A percentile compares a stretch with the other conserved stretches of the same genome.
Conservation (phyloP, 1,139 yeast genomes). For the Chernovozyma sophiae-reginae region DNA sequence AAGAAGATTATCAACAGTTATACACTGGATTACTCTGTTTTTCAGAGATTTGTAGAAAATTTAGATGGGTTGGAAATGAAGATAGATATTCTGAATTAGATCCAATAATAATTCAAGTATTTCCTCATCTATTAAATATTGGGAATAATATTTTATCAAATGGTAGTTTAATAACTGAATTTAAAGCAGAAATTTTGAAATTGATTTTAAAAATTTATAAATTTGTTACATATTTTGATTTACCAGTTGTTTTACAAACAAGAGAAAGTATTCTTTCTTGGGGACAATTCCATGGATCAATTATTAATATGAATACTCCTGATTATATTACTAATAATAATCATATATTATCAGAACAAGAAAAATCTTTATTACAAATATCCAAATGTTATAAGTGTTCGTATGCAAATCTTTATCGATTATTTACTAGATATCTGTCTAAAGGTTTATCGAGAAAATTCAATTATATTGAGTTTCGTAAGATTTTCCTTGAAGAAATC, state of each 20-base stretch:
- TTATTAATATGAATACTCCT: conserved; percentile 62
- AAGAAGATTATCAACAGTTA: conserved; percentile 28
- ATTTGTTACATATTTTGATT: conserved; percentile 73
- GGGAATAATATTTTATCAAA: conserved; percentile 57
- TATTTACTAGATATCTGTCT: conserved; percentile 73
- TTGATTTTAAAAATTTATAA: conserved; percentile 76
- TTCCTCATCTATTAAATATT: conserved; percentile 64
- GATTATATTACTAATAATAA: conserved; percentile 23
- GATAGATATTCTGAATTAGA: conserved; percentile 54
- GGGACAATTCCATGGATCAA: conserved; percentile 73
- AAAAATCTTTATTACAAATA: conserved; percentile 34
- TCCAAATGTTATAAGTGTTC: conserved; percentile 89
- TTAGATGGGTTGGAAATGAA: conserved; percentile 69
- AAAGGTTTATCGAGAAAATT: conserved; percentile 44
- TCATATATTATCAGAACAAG: conserved; percentile 24
- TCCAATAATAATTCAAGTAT: conserved; percentile 56
- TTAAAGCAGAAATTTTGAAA: conserved; percentile 70
- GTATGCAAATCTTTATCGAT: conserved; percentile 68
- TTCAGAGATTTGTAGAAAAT: conserved; percentile 69
- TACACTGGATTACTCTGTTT: conserved; percentile 77
- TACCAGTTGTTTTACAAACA: conserved; percentile 67
- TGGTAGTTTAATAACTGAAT: conserved; percentile 30
- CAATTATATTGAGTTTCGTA: conserved; percentile 48
- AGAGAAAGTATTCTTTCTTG: conserved; percentile 59
- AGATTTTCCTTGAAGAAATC: conserved; percentile 47